Base-by-base conservation (phyloP, 2,329 filamentous ascomycete species). In the Colletotrichum incanum region DNA sequence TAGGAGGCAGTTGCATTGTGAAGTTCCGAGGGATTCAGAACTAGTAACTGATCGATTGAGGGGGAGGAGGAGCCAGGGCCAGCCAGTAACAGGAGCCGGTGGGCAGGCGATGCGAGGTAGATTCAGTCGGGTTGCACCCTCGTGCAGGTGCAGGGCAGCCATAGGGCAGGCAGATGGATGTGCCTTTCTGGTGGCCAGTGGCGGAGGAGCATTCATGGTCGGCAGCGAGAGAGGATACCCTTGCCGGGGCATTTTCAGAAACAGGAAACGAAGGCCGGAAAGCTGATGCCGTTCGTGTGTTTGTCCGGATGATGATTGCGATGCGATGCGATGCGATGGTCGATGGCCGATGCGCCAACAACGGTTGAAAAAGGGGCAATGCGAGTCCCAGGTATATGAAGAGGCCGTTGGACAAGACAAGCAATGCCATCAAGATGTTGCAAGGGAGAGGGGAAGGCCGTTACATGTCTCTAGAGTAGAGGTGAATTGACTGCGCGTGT, bases 191-290 rank as follows among this genome's bases (percentile, higher is more conserved):
- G 26, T 34, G 18, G 50, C 28, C 50, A 54, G 50, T 18, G 50
- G 23, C 47, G 52, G n/a, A 43, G 23, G 50, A 59, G 54, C 67
- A 60, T 59, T 20, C 45, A 31, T 54, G 23, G 37, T 23, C 39
- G 23, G 56, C 12, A 45, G 43, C 18, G 43, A 12, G 54, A 26
- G 50, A 63, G 69, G 65, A 54, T 72, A 68, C 52, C 69, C 69
- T 60, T 41, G 65, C 65, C 69, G 65, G 68, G 20, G 50, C 58
- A 43, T 34, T 52, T 7, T 45, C 65, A 72, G 59, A 68, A 72
- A 39, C 7, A 26, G 63, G 58, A 67, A 65, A 58, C 64, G 41
- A 20, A 58, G 11, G 28, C 50, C 69, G 65, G 37, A 43, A 52
- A 58, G 34, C 50, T 67, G 68, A 52, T 31, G 63, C 63, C 23